Evolutionary conservation across 2,329 filamentous ascomycete genomes (phyloP).

Genomic region (Ophiocordyceps camponoti-saundersi): DNA sequence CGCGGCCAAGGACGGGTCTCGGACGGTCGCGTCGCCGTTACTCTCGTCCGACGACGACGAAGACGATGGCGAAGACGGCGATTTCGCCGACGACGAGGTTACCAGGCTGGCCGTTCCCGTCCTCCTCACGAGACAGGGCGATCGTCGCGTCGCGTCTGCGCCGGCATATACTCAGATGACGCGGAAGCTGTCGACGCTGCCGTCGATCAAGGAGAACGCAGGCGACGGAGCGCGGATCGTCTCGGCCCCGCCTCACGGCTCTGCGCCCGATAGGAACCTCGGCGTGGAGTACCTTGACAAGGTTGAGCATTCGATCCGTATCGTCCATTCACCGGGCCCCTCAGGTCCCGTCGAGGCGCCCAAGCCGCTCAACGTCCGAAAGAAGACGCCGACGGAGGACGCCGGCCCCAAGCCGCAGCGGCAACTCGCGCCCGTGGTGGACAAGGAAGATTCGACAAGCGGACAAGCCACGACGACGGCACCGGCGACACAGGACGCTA

Average conservation of each 20-base stretch:
- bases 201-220: conserved; percentile 30
- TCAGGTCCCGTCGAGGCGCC: conserved; percentile 17
- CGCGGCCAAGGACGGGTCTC: conserved; percentile 5
- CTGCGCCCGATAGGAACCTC: conserved; percentile 11
- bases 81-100: conserved; percentile 9
- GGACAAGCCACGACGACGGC: conserved; percentile 1
- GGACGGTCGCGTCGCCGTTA: conserved; percentile 4
- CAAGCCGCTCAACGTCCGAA: conserved; percentile 23
- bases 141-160: conserved; percentile 33
- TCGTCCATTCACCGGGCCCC: conserved; percentile 31
- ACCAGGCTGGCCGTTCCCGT: conserved; percentile 14
- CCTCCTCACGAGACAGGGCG: conserved; percentile 15
- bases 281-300: conserved; percentile 27
- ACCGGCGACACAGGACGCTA: conserved; percentile 4
- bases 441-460: conserved; percentile 5
- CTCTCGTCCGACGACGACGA: conserved; percentile 10
- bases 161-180: conserved; percentile 26
- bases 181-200: conserved; percentile 21
- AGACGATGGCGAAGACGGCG: conserved; percentile 6
- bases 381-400: conserved; percentile 14
- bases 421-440: conserved; percentile 2
- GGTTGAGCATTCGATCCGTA: conserved; percentile 33
- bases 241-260: conserved; percentile 23
- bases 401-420: conserved; percentile 7
- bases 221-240: conserved; percentile 25